Evolutionary conservation across 2,329 filamentous ascomycete species (phyloP), one percentile per base, ranked within the genome.

Genomic region (Calonectria ilicicola): DNA sequence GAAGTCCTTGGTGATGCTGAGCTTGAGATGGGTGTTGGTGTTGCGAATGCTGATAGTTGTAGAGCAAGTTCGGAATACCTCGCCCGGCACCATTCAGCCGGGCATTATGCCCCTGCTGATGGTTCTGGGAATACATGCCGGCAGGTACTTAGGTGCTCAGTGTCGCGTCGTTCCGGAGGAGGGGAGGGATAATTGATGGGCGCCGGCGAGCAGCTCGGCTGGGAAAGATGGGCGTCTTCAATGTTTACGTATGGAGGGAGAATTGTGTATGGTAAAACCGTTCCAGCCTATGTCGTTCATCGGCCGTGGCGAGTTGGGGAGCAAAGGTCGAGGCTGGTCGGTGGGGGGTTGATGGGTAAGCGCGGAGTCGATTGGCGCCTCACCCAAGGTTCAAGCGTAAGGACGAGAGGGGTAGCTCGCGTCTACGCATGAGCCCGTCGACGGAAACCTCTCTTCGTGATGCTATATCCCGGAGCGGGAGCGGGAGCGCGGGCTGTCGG

Each of bases 91-190:
- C 84, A 81, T 95, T 95, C 84, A 95, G 90, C 85, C 94, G 92
- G 85, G 90, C 90, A 86, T 92, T 92, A 83, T 95, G 93, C 83
- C 91, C 91, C 85, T 93, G 92, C 82, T 94, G 92, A 82, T 90
- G 92, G 82, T 88, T 89, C 84, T 94, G 92, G 81, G 91, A 91
- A 88, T 93, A 95, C 93, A 95, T 95, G 83, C 89, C 88, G 84
- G 76, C 67, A 77, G 73, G 70, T 72, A 67, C 76, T 72, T 70
- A 69, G 62, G 68, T 68, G 72, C 67, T 70, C 69, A 74, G 68
- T 66, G 69, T 72, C 62, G 58, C 40, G 56, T 58, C 67, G 70
- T 67, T 69, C 70, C 58, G 69, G 65, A 69, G 65, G 72, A 72
- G 64, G 72, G 72, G 53, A 72, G 77, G 70, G 73, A 65, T 74